Evolutionary conservation across 140 eudicot species (phyloP).

Genomic region (Oenanthe javanica): DNA sequence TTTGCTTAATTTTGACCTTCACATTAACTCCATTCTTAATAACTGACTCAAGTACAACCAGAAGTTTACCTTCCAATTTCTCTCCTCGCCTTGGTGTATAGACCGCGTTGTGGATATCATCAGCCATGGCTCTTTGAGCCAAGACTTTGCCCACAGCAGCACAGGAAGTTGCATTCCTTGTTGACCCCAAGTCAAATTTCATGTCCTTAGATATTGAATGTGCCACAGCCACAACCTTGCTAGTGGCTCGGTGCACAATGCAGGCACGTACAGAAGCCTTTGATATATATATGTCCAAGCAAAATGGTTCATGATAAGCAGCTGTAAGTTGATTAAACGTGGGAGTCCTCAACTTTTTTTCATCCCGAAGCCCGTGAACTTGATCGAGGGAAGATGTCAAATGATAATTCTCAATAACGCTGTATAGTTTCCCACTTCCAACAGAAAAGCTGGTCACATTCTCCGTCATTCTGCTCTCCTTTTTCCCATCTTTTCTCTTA

Average conservation of each 20-base stretch:
- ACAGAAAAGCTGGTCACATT: not conserved
- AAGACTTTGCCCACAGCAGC: slow-evolving; percentile 66
- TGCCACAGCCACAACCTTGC: slow-evolving; percentile 82
- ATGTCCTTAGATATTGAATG: slow-evolving; percentile 90
- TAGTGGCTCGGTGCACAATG: slow-evolving; percentile 77
- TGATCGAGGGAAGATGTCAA: slow-evolving; percentile 4
- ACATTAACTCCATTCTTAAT: slow-evolving; percentile 48
- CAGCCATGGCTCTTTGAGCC: slow-evolving; percentile 85
- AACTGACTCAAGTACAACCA: slow-evolving; percentile 45
- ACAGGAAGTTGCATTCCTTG: slow-evolving; percentile 55
- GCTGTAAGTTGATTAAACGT: slow-evolving; percentile 85
- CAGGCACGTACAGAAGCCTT: slow-evolving; percentile 85
- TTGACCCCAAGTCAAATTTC: slow-evolving; percentile 79
- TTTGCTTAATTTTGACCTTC: slow-evolving; percentile 85
- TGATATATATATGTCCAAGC: slow-evolving; percentile 73
- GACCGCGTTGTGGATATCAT: slow-evolving; percentile 85
- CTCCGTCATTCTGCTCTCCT: slow-evolving; percentile 24
- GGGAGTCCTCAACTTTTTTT: slow-evolving; percentile 52
- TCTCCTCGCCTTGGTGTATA: slow-evolving; percentile 70
- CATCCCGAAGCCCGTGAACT: slow-evolving; percentile 14
- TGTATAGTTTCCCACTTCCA: slow-evolving; percentile 6
- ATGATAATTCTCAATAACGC: not conserved
- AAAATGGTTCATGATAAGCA: slow-evolving; percentile 89
- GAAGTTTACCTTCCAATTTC: slow-evolving; percentile 66
- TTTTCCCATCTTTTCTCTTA: slow-evolving; percentile 18